Evolutionary conservation across 306 rosid genomes (phyloP).

Genomic region (Rubus parviflorus): DNA sequence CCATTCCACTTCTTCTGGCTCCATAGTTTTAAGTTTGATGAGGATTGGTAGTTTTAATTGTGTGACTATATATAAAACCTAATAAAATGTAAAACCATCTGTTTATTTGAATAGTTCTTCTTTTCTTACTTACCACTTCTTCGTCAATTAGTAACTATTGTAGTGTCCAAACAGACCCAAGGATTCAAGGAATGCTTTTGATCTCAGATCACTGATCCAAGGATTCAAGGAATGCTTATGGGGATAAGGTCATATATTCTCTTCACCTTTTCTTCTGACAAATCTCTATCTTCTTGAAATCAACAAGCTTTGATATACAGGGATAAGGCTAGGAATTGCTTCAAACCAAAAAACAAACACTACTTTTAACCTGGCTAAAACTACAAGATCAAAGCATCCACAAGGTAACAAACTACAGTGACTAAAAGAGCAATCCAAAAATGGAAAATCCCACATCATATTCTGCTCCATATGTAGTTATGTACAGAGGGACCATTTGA

Average conservation of each 20-base stretch:
- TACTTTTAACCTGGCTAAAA: not conserved
- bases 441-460: not conserved
- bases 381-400: not conserved
- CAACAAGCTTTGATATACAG: not conserved
- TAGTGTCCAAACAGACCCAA: not conserved
- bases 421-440: not conserved
- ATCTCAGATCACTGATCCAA: no score
- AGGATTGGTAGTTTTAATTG: slow-evolving; percentile 8
- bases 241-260: not conserved
- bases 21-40: slow-evolving; percentile 4
- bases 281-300: not conserved
- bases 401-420: not conserved
- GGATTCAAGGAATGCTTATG: no score
- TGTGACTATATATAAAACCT: slow-evolving; percentile 13
- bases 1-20: not conserved
- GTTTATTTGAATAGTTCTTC: not conserved
- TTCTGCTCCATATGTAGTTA: not conserved
- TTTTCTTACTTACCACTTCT: not conserved
- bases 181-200: not conserved
- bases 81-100: slow-evolving; percentile 20
- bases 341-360: not conserved
- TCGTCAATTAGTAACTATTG: not conserved
- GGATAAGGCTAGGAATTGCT: not conserved
- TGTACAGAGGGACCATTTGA: not conserved
- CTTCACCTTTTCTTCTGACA: not conserved